phyloP scores from a whole-genome alignment of 192 early-diverging fungal species.

The Coemansia sp. region DNA sequence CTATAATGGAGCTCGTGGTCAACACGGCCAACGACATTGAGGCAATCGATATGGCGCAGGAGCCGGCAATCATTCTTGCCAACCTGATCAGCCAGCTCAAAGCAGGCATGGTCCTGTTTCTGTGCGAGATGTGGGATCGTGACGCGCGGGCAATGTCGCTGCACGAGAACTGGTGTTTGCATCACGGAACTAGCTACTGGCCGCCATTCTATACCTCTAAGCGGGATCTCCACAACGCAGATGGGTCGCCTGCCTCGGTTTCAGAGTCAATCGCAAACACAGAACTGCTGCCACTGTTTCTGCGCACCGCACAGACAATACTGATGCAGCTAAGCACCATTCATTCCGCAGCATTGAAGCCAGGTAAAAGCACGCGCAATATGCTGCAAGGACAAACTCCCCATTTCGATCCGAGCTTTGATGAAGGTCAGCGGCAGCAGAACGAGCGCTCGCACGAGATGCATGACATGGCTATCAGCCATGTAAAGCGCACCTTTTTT shows the following conservation, averaged over 20 bases:
- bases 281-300: constrained; percentile 45
- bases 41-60: constrained; percentile 69
- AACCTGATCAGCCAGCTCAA: constrained; percentile 73
- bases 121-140: constrained; percentile 75
- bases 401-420: constrained; percentile 46
- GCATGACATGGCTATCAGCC: constrained; percentile 44
- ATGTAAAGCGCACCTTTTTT: constrained; percentile 67
- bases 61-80: constrained; percentile 67
- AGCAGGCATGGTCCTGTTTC: constrained; percentile 67
- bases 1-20: constrained; percentile 71
- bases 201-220: constrained; percentile 39
- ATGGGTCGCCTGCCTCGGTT: constrained; percentile 28
- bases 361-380: constrained; percentile 41
- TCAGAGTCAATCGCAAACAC: constrained; percentile 50
- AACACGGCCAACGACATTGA: constrained; percentile 79
- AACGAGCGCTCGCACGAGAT: constrained; percentile 56
- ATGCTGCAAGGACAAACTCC: constrained; percentile 42
- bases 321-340: constrained; percentile 40
- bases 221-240: constrained; percentile 27
- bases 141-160: constrained; percentile 58
- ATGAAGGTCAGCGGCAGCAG: constrained; percentile 52
- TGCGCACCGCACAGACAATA: constrained; percentile 49
- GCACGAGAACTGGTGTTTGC: constrained; percentile 49
- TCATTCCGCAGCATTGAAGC: constrained; percentile 41
- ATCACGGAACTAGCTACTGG: constrained; percentile 53